These are phyloP conservation scores for Cairneyella variabilis DNA, from an alignment of 495 filamentous ascomycete species.

Conservation along the genomic window DNA sequence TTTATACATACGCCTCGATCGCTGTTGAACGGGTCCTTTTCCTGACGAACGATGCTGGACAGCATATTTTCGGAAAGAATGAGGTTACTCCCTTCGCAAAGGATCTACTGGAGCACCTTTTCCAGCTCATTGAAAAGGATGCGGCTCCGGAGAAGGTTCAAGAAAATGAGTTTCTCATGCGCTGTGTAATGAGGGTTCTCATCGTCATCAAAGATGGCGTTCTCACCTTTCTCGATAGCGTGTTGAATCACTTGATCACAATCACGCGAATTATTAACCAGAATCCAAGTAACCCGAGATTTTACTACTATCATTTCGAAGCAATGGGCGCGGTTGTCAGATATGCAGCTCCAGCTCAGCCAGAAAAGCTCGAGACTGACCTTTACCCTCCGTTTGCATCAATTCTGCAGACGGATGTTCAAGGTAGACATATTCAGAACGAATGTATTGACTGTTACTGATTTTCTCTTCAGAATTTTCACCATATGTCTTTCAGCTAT, in stretches of 20 bases:
- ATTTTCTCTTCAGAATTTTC: conserved; percentile 66
- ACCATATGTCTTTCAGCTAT: conserved; percentile 94
- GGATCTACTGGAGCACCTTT: conserved; percentile 87
- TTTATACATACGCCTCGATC: conserved; percentile 96
- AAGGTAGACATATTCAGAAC: conserved; percentile 47
- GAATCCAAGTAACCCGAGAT: conserved; percentile 96
- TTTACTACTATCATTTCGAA: conserved; percentile 99
- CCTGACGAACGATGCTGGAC: conserved; percentile 65
- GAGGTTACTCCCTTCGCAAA: conserved; percentile 77
- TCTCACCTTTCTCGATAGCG: conserved; percentile 61
- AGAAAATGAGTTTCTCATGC: conserved; percentile 98
- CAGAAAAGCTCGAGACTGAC: conserved; percentile 67
- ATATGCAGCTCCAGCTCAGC: conserved; percentile 63
- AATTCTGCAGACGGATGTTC: conserved; percentile 74
- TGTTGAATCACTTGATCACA: conserved; percentile 72
- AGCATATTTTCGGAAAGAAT: conserved; percentile 67
- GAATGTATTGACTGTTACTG: not conserved
- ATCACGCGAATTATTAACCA: conserved; percentile 84
- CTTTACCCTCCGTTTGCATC: conserved; percentile 74
- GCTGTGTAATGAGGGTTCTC: conserved; percentile 94
- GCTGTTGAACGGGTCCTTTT: conserved; percentile 85
- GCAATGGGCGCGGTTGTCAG: conserved; percentile 88
- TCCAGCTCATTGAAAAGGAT: conserved; percentile 80
- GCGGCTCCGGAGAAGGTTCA: conserved; percentile 84
- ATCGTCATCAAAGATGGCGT: conserved; percentile 84